These are phyloP conservation scores for Globisporangium radiosum DNA, from an alignment of 352 stramenopile genomes.

Conservation along the genomic window DNA sequence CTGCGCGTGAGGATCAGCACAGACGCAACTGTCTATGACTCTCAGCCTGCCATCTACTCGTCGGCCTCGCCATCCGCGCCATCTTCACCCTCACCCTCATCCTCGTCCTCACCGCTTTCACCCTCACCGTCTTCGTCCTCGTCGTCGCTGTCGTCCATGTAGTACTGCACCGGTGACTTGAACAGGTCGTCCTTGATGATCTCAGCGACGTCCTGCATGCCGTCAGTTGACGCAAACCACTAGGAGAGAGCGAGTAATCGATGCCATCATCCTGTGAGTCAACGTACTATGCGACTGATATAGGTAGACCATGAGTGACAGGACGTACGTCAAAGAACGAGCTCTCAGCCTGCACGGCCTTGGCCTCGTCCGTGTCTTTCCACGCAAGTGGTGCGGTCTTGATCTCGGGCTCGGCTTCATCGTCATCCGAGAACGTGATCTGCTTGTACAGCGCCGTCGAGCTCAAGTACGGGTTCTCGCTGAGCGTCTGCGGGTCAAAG, in stretches of 20 bases:
- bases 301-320: too few relatives aligned
- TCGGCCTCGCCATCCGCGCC: conserved; percentile 20
- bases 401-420: conserved; percentile 50
- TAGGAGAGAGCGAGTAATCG: conserved; percentile 12
- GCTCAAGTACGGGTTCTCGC: conserved; percentile 61
- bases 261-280: background rate
- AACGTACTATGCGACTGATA: background rate
- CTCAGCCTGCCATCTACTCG: conserved; percentile 15
- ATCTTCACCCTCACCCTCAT: conserved; percentile 20
- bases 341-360: conserved; percentile 34
- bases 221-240: conserved; percentile 53
- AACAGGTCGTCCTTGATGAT: conserved; percentile 79
- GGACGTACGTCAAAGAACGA: conserved; percentile 48
- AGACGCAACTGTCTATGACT: background rate
- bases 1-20: too few relatives aligned
- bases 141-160: conserved; percentile 34
- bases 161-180: conserved; percentile 67
- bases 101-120: conserved; percentile 23
- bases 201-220: conserved; percentile 54
- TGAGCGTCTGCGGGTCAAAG: conserved; percentile 33
- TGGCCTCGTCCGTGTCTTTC: conserved; percentile 52
- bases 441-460: conserved; percentile 59
- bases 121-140: conserved; percentile 33
- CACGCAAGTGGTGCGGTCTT: conserved; percentile 46
- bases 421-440: conserved; percentile 52